These are phyloP conservation scores for Clonostachys sp. DNA, from an alignment of 2,329 filamentous ascomycete genomes.

Conservation along the genomic window DNA sequence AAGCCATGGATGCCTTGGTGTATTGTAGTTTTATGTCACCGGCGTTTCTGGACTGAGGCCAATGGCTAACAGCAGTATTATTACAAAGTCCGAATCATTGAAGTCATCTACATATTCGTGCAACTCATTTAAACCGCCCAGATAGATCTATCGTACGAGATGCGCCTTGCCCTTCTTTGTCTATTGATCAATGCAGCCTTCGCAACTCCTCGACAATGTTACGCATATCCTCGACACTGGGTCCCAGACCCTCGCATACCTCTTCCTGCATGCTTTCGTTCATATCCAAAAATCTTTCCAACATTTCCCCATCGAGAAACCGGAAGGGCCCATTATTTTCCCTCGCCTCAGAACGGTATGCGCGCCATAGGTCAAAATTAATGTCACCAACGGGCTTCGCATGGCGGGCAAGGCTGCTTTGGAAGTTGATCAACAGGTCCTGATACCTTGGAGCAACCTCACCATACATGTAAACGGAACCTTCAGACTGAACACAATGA, in stretches of 20 bases:
- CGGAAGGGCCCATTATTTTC: slow-evolving; percentile 75
- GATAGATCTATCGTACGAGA: too few species aligned
- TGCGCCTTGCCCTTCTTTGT: not conserved
- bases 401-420: slow-evolving; percentile 62
- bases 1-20: too few species aligned
- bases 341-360: slow-evolving; percentile 69
- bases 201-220: slow-evolving; percentile 59
- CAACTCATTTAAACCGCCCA: too few species aligned
- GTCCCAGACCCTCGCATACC: slow-evolving; percentile 51
- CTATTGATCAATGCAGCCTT: slow-evolving; percentile 35
- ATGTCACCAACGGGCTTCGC: slow-evolving; percentile 69
- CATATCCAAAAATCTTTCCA: slow-evolving; percentile 79
- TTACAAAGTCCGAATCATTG: too few species aligned
- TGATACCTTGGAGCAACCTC: slow-evolving; percentile 68
- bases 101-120: too few species aligned
- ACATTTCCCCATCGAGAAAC: slow-evolving; percentile 88
- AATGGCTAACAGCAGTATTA: too few species aligned
- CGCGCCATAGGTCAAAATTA: slow-evolving; percentile 75
- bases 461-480: slow-evolving; percentile 85
- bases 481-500: slow-evolving; percentile 62
- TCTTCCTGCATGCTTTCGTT: slow-evolving; percentile 50
- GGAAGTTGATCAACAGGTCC: slow-evolving; percentile 78
- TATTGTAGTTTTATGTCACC: too few species aligned
- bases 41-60: too few species aligned
- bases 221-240: slow-evolving; percentile 58